Evolutionary conservation across 192 early-diverging fungal species (phyloP).

Genomic region (Borealophlyctis nickersoniae): DNA sequence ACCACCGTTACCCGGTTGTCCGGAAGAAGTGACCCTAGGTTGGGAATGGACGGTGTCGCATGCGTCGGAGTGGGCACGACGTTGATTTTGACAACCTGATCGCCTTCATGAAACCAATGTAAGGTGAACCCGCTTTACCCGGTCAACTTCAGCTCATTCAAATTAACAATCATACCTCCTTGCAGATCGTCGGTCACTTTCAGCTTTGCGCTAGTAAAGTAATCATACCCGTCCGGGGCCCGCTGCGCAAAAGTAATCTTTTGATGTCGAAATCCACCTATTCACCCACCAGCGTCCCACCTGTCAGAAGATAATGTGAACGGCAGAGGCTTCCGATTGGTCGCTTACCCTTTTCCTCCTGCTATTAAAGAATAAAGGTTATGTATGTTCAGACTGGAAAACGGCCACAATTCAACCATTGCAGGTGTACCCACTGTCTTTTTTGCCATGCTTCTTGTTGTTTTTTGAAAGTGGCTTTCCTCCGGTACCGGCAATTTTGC

Average conservation of each 20-base stretch:
- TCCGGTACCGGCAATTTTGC: slow-evolving; percentile 1
- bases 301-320: too few relatives aligned
- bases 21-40: too few relatives aligned
- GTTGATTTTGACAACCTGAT: slow-evolving; percentile 12
- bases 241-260: slow-evolving; percentile 17
- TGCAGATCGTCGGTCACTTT: slow-evolving; percentile 15
- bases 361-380: too few relatives aligned
- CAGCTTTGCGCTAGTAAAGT: slow-evolving; percentile 7
- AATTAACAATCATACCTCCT: slow-evolving; percentile 20
- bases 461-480: slow-evolving; percentile 1
- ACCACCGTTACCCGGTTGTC: too few relatives aligned
- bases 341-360: too few relatives aligned
- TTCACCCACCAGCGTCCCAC: slow-evolving; percentile 1
- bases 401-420: too few relatives aligned
- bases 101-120: too few relatives aligned
- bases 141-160: too few relatives aligned
- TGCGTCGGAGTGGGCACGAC: slow-evolving; percentile 12
- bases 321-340: too few relatives aligned
- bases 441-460: slow-evolving; percentile 1
- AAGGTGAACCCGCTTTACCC: too few relatives aligned
- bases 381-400: too few relatives aligned
- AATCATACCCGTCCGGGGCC: slow-evolving; percentile 10
- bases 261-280: slow-evolving; percentile 2
- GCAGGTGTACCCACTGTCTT: not conserved
- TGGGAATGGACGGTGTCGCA: too few relatives aligned